A percentile compares a stretch with the other conserved stretches of the same genome.
These are phyloP conservation scores for Phyllostachys edulis DNA, from an alignment of 176 grass and related monocot species.

Conservation along the genomic window DNA sequence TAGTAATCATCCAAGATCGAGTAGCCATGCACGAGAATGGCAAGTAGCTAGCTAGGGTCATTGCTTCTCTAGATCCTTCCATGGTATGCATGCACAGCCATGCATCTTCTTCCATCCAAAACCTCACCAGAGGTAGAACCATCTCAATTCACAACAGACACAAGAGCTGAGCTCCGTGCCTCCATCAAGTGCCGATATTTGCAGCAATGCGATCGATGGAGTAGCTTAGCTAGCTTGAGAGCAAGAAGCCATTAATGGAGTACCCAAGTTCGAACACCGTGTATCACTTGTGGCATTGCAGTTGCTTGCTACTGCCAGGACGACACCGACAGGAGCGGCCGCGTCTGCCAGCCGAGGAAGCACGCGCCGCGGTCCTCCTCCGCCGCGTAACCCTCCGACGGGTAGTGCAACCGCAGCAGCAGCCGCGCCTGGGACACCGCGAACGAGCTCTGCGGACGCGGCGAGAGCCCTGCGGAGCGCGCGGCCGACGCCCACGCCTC, in stretches of 20 bases:
- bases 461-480: conserved; percentile 47
- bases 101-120: neutral
- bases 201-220: conserved; percentile 7
- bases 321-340: conserved; percentile 88
- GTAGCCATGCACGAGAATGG: neutral
- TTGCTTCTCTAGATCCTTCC: neutral
- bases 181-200: neutral
- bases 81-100: neutral
- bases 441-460: conserved; percentile 60
- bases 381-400: conserved; percentile 75
- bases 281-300: neutral
- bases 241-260: neutral
- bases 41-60: neutral
- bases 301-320: conserved; percentile 68
- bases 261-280: neutral
- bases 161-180: neutral
- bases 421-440: conserved; percentile 75
- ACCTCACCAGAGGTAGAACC: neutral
- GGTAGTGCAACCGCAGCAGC: conserved; percentile 86
- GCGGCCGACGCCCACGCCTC: conserved; percentile 53
- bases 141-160: neutral
- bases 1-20: neutral
- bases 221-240: neutral
- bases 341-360: conserved; percentile 76
- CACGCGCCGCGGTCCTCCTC: conserved; percentile 60